Evolutionary conservation across 257 asterid genomes (phyloP).

Genomic region (Salvia rosmarinus): DNA sequence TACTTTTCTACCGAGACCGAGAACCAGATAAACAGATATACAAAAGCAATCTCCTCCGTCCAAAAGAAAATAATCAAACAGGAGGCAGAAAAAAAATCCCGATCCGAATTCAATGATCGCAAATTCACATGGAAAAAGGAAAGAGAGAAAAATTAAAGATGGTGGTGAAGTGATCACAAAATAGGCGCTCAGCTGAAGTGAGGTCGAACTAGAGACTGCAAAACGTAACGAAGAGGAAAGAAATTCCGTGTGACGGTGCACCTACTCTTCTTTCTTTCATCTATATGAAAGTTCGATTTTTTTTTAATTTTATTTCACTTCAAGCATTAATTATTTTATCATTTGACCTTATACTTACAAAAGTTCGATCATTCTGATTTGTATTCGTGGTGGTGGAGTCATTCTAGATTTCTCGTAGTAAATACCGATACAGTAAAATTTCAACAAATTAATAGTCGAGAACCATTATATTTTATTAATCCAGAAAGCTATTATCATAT

Average conservation of each 20-base stretch:
- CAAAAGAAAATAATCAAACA: not conserved
- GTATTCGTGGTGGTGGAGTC: no score
- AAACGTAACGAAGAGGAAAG: not conserved
- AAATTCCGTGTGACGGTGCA: conserved; percentile 23
- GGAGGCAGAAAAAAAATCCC: not conserved
- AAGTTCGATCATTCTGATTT: no score
- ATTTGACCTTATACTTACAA: no score
- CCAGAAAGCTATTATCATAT: no score
- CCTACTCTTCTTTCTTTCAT: no score
- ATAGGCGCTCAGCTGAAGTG: conserved; percentile 27
- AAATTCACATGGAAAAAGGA: not conserved
- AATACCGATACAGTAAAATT: no score
- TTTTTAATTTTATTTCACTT: no score
- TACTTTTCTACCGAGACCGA: not conserved
- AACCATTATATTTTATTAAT: no score
- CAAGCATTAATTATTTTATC: no score
- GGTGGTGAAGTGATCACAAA: not conserved
- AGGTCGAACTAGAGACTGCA: conserved; percentile 14
- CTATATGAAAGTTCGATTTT: no score
- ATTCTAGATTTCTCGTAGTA: no score
- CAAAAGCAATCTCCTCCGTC: not conserved
- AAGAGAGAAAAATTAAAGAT: not conserved
- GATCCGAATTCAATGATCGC: not conserved
- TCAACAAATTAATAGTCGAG: no score
- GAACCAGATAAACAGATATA: not conserved